Conservation (phyloP, 805 yeast genomes). For the Blastobotrys mokoenaii region DNA sequence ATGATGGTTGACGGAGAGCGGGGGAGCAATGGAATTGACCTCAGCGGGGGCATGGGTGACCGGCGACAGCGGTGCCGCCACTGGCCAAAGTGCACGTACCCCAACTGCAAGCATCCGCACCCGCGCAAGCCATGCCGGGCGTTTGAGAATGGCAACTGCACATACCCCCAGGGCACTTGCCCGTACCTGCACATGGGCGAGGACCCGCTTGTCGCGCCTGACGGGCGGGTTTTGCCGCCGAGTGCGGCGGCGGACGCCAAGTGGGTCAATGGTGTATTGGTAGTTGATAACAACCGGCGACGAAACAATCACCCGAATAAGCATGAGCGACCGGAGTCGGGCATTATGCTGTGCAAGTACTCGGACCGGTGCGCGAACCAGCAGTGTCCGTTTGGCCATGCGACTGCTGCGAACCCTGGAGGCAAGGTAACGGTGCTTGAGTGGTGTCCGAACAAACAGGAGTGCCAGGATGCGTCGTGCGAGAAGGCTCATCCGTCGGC, state of each 20-base stretch:
- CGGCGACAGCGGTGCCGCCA: conserved; percentile 21
- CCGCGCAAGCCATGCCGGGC: conserved; percentile 70
- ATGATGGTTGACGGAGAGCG: neutral
- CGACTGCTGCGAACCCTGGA: conserved; percentile 74
- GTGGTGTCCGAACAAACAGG: conserved; percentile 70
- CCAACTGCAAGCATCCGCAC: conserved; percentile 62
- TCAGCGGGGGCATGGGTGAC: neutral
- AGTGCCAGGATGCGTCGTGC: conserved; percentile 56
- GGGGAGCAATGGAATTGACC: neutral
- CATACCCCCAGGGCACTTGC: conserved; percentile 76
- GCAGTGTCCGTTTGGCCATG: conserved; percentile 83
- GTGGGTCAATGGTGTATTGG: neutral
- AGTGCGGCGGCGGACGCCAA: neutral
- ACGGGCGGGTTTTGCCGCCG: conserved; percentile 2
- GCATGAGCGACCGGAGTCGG: conserved; percentile 38
- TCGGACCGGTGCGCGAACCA: conserved; percentile 69
- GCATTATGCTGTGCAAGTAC: conserved; percentile 54
- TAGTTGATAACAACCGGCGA: conserved; percentile 7
- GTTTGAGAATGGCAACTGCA: conserved; percentile 55
- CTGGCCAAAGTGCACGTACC: conserved; percentile 30
- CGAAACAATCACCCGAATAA: conserved; percentile 24
- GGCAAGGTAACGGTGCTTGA: conserved; percentile 55
- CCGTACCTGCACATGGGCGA: conserved; percentile 77
- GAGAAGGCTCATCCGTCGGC: conserved; percentile 79
- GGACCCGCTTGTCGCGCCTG: conserved; percentile 33